These are phyloP conservation scores for Chlamydomonas sphaeroides DNA, from an alignment of 139 green algal species.

Conservation along the genomic window DNA sequence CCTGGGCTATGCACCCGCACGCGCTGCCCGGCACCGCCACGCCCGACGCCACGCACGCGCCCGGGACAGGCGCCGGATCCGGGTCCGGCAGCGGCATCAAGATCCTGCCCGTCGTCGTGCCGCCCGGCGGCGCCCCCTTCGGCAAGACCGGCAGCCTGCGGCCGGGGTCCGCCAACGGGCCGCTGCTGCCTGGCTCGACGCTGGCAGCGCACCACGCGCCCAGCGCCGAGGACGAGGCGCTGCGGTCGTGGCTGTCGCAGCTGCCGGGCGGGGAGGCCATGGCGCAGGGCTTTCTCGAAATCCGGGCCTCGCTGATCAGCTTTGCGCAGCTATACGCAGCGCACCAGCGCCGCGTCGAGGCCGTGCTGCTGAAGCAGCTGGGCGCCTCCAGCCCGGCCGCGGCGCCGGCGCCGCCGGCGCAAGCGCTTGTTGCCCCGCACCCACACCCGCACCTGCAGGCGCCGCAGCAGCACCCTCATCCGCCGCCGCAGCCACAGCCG, in stretches of 20 bases:
- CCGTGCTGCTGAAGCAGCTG: slow-evolving; percentile 17
- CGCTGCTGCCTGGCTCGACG: not conserved
- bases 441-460: not conserved
- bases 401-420: not conserved
- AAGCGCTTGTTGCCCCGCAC: not conserved
- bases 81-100: not conserved
- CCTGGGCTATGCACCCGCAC: slow-evolving; percentile 34
- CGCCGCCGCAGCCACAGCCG: too few relatives aligned
- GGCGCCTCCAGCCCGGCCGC: not conserved
- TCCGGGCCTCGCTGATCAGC: slow-evolving; percentile 15
- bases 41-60: not conserved
- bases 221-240: slow-evolving; percentile 6
- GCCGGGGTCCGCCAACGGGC: not conserved
- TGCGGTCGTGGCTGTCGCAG: slow-evolving; percentile 18
- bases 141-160: not conserved
- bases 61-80: not conserved
- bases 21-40: slow-evolving; percentile 10
- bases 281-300: slow-evolving; percentile 32
- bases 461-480: too few relatives aligned
- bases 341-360: slow-evolving; percentile 33
- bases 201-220: too few relatives aligned
- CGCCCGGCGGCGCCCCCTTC: too few relatives aligned
- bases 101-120: not conserved
- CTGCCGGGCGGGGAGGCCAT: slow-evolving; percentile 10
- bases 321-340: slow-evolving; percentile 33